phyloP scores from a whole-genome alignment of 2,329 filamentous ascomycete genomes.

The Aphanoascus verrucosus region DNA sequence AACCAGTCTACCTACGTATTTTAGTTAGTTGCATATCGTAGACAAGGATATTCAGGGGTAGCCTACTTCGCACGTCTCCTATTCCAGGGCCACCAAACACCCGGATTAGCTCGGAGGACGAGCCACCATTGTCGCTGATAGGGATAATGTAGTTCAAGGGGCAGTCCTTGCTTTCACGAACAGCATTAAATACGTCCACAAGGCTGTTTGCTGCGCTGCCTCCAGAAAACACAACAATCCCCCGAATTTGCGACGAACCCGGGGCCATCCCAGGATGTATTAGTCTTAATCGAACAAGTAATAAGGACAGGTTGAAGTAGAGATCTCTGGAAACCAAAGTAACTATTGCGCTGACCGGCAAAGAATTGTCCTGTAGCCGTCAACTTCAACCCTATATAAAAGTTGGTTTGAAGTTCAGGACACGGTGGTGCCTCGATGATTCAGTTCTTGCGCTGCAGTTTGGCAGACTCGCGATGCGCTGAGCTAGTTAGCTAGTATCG shows the following conservation, averaged over 20 bases:
- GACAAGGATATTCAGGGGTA: background rate
- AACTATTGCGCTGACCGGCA: no score
- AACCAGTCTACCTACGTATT: slow-evolving; percentile 65
- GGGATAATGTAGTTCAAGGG: slow-evolving; percentile 78
- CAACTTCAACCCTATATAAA: no score
- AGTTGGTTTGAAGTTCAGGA: no score
- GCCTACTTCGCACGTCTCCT: slow-evolving; percentile 63
- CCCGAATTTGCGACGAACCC: slow-evolving; percentile 25
- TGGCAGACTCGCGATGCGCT: no score
- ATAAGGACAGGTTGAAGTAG: no score
- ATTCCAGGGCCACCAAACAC: slow-evolving; percentile 89
- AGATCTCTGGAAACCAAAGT: no score
- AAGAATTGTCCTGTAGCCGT: no score
- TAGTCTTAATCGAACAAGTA: background rate
- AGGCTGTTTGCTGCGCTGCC: slow-evolving; percentile 90
- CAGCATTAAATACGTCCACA: slow-evolving; percentile 72
- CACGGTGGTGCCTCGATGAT: no score
- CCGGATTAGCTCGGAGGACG: slow-evolving; percentile 82
- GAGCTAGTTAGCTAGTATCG: no score
- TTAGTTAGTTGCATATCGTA: background rate
- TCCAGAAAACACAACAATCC: slow-evolving; percentile 79
- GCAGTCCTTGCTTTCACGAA: slow-evolving; percentile 55
- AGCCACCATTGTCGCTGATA: slow-evolving; percentile 92
- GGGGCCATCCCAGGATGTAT: background rate
- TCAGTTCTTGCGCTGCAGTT: no score